Evolutionary conservation across 495 filamentous ascomycete genomes (phyloP), one percentile per base, ranked within the genome.

Genomic region (Cercophora newfieldiana): DNA sequence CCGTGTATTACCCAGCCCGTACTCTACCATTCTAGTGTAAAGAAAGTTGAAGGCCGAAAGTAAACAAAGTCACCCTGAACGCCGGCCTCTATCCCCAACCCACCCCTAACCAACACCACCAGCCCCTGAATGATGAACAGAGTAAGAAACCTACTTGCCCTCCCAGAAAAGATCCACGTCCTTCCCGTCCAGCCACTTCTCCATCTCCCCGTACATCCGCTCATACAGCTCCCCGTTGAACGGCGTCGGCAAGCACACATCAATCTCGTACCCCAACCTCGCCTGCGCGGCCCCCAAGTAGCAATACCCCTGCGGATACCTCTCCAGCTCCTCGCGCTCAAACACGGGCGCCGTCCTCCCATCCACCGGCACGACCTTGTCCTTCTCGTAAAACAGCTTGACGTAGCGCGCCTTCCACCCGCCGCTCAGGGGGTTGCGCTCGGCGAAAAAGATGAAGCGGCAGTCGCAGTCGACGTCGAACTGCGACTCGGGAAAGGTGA

Each of bases 331-430:
- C 26, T 78, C 78, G 57, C 78, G 75, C 67, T 82, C 73, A 22
- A 88, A 77, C 3, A 24, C 66, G 0, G 87, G 87, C 7, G 81
- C 72, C 16, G 78, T 80, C 49, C 74, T 75, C 30, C 85, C 84
- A 68, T 86, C 83, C 24, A 85, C 81, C 22, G 84, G 81, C 28
- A 89, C 77, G 47, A 90, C 68, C 72, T 88, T 89, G 76, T 90
- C 87, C 79, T 90, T 90, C 73, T 88, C 87, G 69, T 90, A 90
- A 80, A 87, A 88, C 60, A 88, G 82, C 63, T 87, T 81, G 68
- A 88, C 86, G 72, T 84, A 88, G 24, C 77, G 77, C 26, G 87
- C 85, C 69, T 83, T 82, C 87, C 87, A 89, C 24, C 76, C 77
- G 0, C 72, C 75, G 4, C 4, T 44, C 31, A 69, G 68, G 4